Percentiles rank a stretch among this genome's conserved stretches.
Conservation (phyloP, 805 yeast species). For the Saturnispora quitensis region DNA sequence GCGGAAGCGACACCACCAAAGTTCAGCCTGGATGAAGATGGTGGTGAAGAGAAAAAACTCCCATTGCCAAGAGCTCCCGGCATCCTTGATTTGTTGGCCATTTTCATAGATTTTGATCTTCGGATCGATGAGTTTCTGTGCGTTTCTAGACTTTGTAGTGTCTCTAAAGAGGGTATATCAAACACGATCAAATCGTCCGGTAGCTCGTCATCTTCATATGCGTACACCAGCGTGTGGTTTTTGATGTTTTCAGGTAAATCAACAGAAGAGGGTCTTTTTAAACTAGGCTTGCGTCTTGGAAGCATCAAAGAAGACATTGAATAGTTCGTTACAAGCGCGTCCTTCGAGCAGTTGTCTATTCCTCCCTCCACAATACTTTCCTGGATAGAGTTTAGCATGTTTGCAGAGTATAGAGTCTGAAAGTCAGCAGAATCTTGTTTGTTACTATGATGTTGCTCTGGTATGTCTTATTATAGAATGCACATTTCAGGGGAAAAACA, state of each 20-base stretch:
- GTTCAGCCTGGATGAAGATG: background rate
- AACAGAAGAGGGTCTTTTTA: background rate
- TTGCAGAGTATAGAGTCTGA: background rate
- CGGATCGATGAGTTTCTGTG: conserved; percentile 20
- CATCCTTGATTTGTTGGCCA: background rate
- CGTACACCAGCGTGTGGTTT: conserved; percentile 18
- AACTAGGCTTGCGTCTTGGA: background rate
- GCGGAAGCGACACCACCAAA: conserved; percentile 8
- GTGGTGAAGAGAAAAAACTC: background rate
- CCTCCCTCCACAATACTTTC: background rate
- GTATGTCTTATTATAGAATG: background rate
- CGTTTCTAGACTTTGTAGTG: conserved; percentile 33
- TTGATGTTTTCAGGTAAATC: conserved; percentile 7
- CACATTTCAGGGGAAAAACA: background rate
- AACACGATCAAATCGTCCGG: conserved; percentile 45
- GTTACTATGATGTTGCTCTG: background rate
- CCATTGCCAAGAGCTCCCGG: background rate
- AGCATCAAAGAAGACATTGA: background rate
- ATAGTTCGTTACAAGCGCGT: background rate
- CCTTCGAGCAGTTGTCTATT: conserved; percentile 1
- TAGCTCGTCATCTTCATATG: conserved; percentile 46
- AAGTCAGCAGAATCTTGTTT: background rate
- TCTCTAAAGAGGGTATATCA: conserved; percentile 58
- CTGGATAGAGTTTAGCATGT: conserved; percentile 5
- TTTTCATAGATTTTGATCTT: conserved; percentile 8